phyloP scores from a whole-genome alignment of 2,329 filamentous ascomycete species.

The Pseudogymnoascus sp. region DNA sequence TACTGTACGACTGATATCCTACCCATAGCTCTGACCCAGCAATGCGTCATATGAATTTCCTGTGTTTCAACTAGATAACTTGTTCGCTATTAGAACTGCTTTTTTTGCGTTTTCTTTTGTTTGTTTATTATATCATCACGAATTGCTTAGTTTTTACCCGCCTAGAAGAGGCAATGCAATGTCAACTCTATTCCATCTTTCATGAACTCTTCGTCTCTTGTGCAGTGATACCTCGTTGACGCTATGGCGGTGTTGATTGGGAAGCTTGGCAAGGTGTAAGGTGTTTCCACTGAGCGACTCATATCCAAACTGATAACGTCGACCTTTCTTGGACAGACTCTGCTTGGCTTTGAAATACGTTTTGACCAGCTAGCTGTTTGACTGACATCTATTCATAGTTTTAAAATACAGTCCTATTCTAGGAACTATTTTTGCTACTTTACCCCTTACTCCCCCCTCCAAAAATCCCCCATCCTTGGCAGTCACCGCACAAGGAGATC shows the following conservation, averaged over 20 bases:
- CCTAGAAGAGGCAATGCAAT: slow-evolving; percentile 5
- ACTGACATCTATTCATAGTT: not conserved
- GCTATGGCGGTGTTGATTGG: not conserved
- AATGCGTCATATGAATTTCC: slow-evolving; percentile 5
- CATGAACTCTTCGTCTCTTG: not conserved
- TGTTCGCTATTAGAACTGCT: not conserved
- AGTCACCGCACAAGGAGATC: not conserved
- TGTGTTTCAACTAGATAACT: slow-evolving; percentile 2
- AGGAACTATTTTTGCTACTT: not conserved
- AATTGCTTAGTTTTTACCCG: not conserved
- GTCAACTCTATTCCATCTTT: not conserved
- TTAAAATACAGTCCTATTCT: slow-evolving; percentile 8
- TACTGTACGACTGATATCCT: slow-evolving; percentile 9
- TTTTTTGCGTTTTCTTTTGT: not conserved
- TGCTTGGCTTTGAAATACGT: not conserved
- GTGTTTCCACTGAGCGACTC: not conserved
- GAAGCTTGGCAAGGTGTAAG: not conserved
- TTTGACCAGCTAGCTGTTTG: slow-evolving; percentile 4
- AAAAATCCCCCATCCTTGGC: not conserved
- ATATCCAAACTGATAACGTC: not conserved
- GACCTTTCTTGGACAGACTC: not conserved
- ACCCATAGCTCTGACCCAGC: not conserved
- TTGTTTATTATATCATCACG: slow-evolving; percentile 9
- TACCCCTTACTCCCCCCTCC: not conserved
- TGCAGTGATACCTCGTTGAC: not conserved